A percentile compares a stretch with the other conserved stretches of the same genome.
Conservation (phyloP, 257 asterid species). For the Catharanthus roseus region DNA sequence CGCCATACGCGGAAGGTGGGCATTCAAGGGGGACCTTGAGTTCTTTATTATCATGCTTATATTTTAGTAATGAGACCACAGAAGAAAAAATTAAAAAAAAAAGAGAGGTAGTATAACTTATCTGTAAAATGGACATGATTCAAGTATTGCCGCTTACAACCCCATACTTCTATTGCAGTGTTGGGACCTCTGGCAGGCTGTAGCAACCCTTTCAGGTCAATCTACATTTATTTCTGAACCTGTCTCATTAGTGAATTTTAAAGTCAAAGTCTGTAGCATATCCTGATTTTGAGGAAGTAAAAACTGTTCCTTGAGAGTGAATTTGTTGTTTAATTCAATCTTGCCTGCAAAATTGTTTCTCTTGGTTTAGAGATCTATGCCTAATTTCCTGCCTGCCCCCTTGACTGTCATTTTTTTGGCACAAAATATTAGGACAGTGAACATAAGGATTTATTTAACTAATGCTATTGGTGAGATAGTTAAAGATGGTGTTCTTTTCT, state of each 20-base stretch:
- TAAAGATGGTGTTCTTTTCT: background rate
- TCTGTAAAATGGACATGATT: background rate
- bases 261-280: background rate
- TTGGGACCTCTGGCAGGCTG: conserved; percentile 12
- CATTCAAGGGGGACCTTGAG: background rate
- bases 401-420: background rate
- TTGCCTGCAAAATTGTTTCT: background rate
- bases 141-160: background rate
- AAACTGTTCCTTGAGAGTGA: background rate
- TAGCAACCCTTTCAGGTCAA: background rate
- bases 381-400: background rate
- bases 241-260: background rate
- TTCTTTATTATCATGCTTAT: no score
- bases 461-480: background rate
- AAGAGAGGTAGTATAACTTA: background rate
- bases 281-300: background rate
- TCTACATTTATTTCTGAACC: background rate
- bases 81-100: background rate
- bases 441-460: background rate
- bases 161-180: background rate
- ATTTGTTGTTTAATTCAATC: background rate
- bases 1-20: background rate
- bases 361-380: background rate
- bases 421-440: background rate
- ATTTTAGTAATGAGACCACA: background rate